Base-by-base conservation (phyloP, 2,329 filamentous ascomycete species). In the Clarireedia sp. region DNA sequence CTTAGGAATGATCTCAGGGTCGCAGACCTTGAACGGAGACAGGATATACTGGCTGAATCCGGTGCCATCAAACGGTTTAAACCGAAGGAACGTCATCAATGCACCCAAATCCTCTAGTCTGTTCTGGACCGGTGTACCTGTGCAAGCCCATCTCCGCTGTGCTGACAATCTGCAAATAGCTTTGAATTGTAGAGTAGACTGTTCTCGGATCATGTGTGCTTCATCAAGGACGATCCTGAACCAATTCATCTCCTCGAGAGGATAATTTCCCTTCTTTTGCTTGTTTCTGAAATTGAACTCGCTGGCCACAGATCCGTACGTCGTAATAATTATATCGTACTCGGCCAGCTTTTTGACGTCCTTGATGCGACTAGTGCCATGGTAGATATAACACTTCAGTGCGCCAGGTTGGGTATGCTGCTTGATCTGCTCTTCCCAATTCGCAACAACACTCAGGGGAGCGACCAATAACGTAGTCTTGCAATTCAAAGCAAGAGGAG, bases 211-310 rank as follows among this genome's bases (percentile, higher is more conserved):
- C 71, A 88, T 88, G 69, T 99, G 94, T 0, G 91, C 94, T 71
- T 99, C 92, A 61, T 97, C 92, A 1, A 97, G 79, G 1, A 96
- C 90, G 53, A 97, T 87, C 19, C 92, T 86, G 69, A 96, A 96
- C 88, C 91, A 95, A 58, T 90, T 89, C 57, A 95, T 82, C 63
- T 87, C 83, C 53, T 86, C 82, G 38, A 96, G 73, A 0, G 90
- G 87, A 61, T 78, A 82, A 6, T 72, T 60, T 1, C 81, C 82
- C 14, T 75, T 73, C 64, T 83, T 87, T 33, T 76, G 73, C 56
- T 82, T 82, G 55, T 76, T 78, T 26, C 86, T 81, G 23, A 80
- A 76, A 45, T 78, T 81, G 16, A 89, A 79, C 67, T 97, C 92
- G 58, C 87, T 88, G 0, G 89, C 85, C 21, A 95, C 82, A 0